These are phyloP conservation scores for Tephrocybe sp. DNA, from an alignment of 768 basidiomycete genomes.

Conservation along the genomic window DNA sequence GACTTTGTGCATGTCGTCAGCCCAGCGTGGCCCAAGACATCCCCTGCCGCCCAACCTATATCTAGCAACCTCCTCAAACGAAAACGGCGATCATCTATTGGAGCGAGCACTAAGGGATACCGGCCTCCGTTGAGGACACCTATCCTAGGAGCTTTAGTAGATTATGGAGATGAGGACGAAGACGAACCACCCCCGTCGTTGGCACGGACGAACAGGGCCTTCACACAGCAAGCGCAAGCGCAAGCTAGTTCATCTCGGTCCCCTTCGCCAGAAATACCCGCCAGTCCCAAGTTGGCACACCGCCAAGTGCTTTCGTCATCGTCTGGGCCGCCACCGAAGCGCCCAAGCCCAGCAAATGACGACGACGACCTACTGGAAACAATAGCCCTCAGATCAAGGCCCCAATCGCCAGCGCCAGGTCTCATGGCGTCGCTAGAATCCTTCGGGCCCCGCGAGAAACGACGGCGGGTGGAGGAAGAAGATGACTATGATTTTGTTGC, in stretches of 20 bases:
- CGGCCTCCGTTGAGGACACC: slow-evolving; percentile 51
- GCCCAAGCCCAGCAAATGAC: slow-evolving; percentile 36
- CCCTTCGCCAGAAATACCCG: slow-evolving; percentile 29
- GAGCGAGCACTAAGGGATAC: slow-evolving; percentile 41
- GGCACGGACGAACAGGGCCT: background rate
- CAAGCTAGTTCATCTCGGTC: slow-evolving; percentile 25
- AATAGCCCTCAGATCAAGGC: slow-evolving; percentile 39
- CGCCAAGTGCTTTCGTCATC: slow-evolving; percentile 31
- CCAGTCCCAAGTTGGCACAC: slow-evolving; percentile 35
- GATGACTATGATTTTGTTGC: slow-evolving; percentile 71
- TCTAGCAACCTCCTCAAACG: slow-evolving; percentile 48
- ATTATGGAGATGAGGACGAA: slow-evolving; percentile 76
- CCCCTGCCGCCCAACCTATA: slow-evolving; percentile 27
- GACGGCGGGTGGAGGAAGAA: slow-evolving; percentile 68
- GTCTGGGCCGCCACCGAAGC: slow-evolving; percentile 42
- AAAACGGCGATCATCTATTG: slow-evolving; percentile 49
- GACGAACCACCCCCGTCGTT: slow-evolving; percentile 10
- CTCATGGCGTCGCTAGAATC: slow-evolving; percentile 33
- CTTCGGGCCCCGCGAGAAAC: slow-evolving; percentile 64
- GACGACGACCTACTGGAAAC: slow-evolving; percentile 63
- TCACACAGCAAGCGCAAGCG: slow-evolving; percentile 11
- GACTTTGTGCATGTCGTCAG: slow-evolving; percentile 37
- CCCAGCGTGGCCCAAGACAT: slow-evolving; percentile 32
- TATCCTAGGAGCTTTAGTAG: slow-evolving; percentile 60
- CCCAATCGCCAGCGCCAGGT: slow-evolving; percentile 35